Evolutionary conservation across 106 monocot genomes (phyloP), one percentile per base, ranked within the genome.

Genomic region (Chionographis japonica): DNA sequence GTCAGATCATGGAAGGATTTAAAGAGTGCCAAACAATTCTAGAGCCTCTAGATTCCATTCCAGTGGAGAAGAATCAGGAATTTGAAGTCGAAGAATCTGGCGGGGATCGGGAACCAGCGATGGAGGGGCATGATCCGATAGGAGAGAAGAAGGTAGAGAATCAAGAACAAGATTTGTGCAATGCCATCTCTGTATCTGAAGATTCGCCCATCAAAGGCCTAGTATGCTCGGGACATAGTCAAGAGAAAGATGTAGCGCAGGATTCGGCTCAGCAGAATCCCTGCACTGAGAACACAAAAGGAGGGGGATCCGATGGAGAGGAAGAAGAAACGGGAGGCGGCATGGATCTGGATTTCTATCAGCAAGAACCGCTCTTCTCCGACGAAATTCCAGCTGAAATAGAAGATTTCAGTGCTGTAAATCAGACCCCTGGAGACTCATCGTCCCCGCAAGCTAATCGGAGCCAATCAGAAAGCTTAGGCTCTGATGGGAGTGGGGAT

Each of bases 131-230:
- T 8, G 39, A 38, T 3, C 10, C 37, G 38, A 6, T 0, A 61
- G 38, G 9, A 38, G 8, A 38, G 3, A 9, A 12, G 9, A 9
- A 2, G 1, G 27, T 0, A 27, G 27, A 27, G 27, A 27, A 27
- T 27, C 27, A 27, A 27, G 27, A 27, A 27, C 27, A 27, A 27
- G 27, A n/a, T n/a, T n/a, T n/a, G n/a, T n/a, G n/a, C n/a, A n/a
- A n/a, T n/a, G n/a, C n/a, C n/a, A n/a, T n/a, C n/a, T n/a, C n/a
- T n/a, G n/a, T n/a, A n/a, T n/a, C n/a, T n/a, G 63, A 50, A n/a
- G 65, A 65, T 4, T 65, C 65, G 9, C 65, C 65, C 6, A 65
- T 65, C 51, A 65, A 15, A 65, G 65, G 65, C 2, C 35, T 65
- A 12, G 27, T 65, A 62, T 18, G 2, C 5, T 13, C 12, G 61